phyloP scores from a whole-genome alignment of 345 rosid species.

The Iberis pinnata region DNA sequence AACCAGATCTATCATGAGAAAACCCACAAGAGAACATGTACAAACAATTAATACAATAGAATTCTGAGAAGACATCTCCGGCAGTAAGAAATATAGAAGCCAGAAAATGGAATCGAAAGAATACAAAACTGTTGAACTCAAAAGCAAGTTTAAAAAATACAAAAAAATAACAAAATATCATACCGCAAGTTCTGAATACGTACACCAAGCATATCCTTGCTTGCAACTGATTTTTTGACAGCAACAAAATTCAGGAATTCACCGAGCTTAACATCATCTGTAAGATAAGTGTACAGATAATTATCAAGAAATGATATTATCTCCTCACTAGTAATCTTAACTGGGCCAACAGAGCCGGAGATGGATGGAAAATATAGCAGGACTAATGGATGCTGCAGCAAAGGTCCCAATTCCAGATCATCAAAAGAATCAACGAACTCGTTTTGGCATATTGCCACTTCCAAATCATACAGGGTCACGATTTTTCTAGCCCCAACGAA shows the following conservation, averaged over 20 bases:
- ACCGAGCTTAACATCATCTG: conserved; percentile 38
- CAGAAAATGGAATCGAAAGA: no score
- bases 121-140: conserved; percentile 1
- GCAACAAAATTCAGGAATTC: conserved; percentile 70
- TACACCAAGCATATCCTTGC: conserved; percentile 67
- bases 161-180: conserved; percentile 15
- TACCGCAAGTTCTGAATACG: conserved; percentile 75
- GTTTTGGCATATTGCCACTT: conserved; percentile 55
- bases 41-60: conserved; percentile 4
- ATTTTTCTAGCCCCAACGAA: conserved; percentile 60
- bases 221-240: conserved; percentile 37
- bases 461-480: conserved; percentile 69
- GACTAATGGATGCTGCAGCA: conserved; percentile 58
- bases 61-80: conserved; percentile 4
- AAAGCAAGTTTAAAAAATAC: conserved; percentile 7
- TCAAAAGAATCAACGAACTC: conserved; percentile 62
- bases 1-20: conserved; percentile 3
- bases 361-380: conserved; percentile 52
- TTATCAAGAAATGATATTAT: conserved; percentile 45
- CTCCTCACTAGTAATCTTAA: conserved; percentile 58
- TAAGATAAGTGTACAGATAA: conserved; percentile 33
- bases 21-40: conserved; percentile 2
- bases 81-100: background rate
- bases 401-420: conserved; percentile 69
- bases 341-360: conserved; percentile 36